These are phyloP conservation scores for Phytophthora pisi DNA, from an alignment of 352 stramenopile species.

Conservation along the genomic window DNA sequence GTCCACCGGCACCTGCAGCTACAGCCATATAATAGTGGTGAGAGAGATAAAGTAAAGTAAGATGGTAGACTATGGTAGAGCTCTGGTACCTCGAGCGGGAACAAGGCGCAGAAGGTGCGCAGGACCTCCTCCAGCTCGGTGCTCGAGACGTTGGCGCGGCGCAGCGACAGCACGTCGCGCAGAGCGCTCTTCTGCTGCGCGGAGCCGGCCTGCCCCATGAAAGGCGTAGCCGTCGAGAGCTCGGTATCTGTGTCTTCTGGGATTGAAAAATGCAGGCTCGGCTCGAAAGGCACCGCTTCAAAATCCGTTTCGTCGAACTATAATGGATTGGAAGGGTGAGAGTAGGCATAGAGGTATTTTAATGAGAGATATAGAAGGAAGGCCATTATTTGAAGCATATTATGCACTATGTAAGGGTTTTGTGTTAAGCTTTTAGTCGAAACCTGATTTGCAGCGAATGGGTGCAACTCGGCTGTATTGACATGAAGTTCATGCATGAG, in stretches of 20 bases:
- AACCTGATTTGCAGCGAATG: constrained; percentile 22
- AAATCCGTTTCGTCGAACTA: neutral
- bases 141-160: constrained; percentile 47
- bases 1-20: constrained; percentile 28
- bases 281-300: neutral
- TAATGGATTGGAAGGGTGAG: neutral
- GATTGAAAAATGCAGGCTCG: neutral
- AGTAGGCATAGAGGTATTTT: neutral
- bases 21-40: neutral
- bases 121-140: constrained; percentile 63
- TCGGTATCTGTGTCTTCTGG: neutral
- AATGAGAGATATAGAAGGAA: neutral
- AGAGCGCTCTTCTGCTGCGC: constrained; percentile 83
- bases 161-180: constrained; percentile 70
- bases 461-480: constrained; percentile 2
- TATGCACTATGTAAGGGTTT: neutral
- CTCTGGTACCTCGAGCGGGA: constrained; percentile 60
- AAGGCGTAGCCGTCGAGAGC: constrained; percentile 3
- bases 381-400: constrained; percentile 2
- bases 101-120: constrained; percentile 78
- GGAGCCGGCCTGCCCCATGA: constrained; percentile 82
- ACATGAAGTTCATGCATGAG: neutral
- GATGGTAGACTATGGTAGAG: constrained; percentile 8
- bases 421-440: constrained; percentile 10
- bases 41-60: constrained; percentile 12